These are phyloP conservation scores for Penicillium decumbens DNA, from an alignment of 2,329 filamentous ascomycete genomes.

Conservation along the genomic window DNA sequence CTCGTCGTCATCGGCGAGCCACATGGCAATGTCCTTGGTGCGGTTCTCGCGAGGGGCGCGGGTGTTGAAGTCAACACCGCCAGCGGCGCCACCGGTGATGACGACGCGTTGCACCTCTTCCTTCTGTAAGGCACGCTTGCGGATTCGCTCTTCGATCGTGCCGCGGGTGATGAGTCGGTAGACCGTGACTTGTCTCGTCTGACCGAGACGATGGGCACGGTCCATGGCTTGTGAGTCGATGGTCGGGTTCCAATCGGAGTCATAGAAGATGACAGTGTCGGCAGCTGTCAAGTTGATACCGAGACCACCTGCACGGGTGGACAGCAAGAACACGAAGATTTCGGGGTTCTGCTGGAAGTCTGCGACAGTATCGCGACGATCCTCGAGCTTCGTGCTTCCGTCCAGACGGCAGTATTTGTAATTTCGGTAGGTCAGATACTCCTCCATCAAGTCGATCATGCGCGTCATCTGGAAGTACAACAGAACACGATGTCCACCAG, in stretches of 20 bases:
- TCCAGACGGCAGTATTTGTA: slow-evolving; percentile 98
- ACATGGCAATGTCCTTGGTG: slow-evolving; percentile 97
- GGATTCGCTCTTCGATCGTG: slow-evolving; percentile 96
- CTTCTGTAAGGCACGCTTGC: slow-evolving; percentile 94
- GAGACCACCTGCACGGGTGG: slow-evolving; percentile 91
- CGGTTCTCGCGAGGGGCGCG: slow-evolving; percentile 76
- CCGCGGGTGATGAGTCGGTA: slow-evolving; percentile 95
- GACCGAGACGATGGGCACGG: slow-evolving; percentile 92
- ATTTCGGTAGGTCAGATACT: slow-evolving; percentile 96
- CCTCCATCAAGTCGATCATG: slow-evolving; percentile 99
- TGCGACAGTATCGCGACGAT: slow-evolving; percentile 89
- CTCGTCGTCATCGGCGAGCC: slow-evolving; percentile 96
- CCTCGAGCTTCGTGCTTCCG: slow-evolving; percentile 94
- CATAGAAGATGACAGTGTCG: slow-evolving; percentile 99
- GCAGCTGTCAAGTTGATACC: slow-evolving; percentile 96
- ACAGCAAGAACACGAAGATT: slow-evolving; percentile 95
- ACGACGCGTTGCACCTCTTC: slow-evolving; percentile 98
- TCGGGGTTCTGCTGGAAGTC: slow-evolving; percentile 94
- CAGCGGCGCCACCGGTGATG: slow-evolving; percentile 77
- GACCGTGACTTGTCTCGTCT: slow-evolving; percentile 92
- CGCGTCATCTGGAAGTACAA: slow-evolving; percentile 99
- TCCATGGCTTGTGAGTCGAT: slow-evolving; percentile 99
- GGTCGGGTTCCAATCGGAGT: slow-evolving; percentile 98
- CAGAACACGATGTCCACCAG: slow-evolving; percentile 84
- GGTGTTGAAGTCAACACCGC: slow-evolving; percentile 93